Evolutionary conservation across 345 rosid genomes (phyloP), one percentile per base, ranked within the genome.

Genomic region (Pistacia integerrima): DNA sequence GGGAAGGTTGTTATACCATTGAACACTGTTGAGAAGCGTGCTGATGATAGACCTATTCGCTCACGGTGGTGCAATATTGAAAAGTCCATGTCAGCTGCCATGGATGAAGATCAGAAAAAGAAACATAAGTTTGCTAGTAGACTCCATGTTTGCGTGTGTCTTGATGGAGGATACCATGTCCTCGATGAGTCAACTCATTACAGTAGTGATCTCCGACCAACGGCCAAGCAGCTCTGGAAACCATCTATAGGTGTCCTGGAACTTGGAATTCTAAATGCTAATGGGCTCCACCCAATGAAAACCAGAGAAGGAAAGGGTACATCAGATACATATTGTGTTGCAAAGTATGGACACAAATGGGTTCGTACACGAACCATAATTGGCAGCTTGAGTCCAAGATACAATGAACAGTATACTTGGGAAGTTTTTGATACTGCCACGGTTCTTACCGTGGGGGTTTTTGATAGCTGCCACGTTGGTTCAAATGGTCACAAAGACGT

Each of bases 91-190:
- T 65, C 89, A 35, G 88, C 82, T 41, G 92, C 88, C 22, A 71
- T 74, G 75, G 91, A 90, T 54, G 83, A 54, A 22, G 90, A 82
- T 4, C 67, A 63, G 18, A 78, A 85, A 56, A 89, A 88, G 88
- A 88, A 90, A 81, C 87, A 73, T 46, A 88, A 90, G 73, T 92
- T 92, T 68, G 83, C 87, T 38, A 90, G 94, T 52, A 86, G 86
- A 76, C 80, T 97, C 70, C 90, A 86, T 58, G 78, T 87, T 52
- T 82, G 88, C 64, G 84, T 92, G 22, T 92, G 90, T 69, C 89
- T 97, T 64, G 98, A 97, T 78, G 98, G 99, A 79, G 98, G 99
- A 22, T 94, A 97, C 74, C 99, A 97, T 69, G 98, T 97, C 74
- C 93, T 94, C 46, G 97, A 94, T 33, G 99, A 92, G 78, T 90